These are phyloP conservation scores for Dendrocalamus latiflorus DNA, from an alignment of 202 grass and related monocot species.

Conservation along the genomic window DNA sequence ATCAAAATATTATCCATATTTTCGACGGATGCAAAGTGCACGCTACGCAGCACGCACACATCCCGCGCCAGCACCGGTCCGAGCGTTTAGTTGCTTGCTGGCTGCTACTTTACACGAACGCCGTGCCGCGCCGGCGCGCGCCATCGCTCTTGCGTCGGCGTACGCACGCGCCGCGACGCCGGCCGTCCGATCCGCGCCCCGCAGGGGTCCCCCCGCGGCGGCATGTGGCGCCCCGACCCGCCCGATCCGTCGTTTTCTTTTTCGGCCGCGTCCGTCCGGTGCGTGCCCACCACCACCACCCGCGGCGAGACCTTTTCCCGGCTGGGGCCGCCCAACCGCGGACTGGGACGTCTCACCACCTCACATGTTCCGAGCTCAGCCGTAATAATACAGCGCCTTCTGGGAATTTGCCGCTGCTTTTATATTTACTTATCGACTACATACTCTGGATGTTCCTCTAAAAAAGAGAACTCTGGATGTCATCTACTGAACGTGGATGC, in stretches of 20 bases:
- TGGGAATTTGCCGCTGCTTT: neutral
- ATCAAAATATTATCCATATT: no score
- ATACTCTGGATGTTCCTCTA: no score
- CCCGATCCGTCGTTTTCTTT: neutral
- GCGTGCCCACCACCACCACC: neutral
- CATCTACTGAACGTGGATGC: neutral
- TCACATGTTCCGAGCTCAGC: neutral
- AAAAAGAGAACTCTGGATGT: no score
- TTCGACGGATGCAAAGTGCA: neutral
- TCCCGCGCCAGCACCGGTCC: neutral
- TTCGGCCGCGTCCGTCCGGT: neutral
- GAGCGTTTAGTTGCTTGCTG: neutral
- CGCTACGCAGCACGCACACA: neutral
- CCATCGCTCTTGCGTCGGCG: neutral
- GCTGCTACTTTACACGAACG: neutral
- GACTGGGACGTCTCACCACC: constrained; percentile 26
- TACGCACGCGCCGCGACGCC: neutral
- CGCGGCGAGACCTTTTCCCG: neutral
- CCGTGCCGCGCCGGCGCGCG: neutral
- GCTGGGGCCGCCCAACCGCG: constrained; percentile 5
- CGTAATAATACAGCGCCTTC: neutral
- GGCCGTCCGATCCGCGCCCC: neutral
- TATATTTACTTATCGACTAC: neutral
- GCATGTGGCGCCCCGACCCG: neutral
- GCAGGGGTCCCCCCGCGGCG: neutral